Conservation (phyloP, 1,139 yeast species). For the Suhomyces bolitotheri region DNA sequence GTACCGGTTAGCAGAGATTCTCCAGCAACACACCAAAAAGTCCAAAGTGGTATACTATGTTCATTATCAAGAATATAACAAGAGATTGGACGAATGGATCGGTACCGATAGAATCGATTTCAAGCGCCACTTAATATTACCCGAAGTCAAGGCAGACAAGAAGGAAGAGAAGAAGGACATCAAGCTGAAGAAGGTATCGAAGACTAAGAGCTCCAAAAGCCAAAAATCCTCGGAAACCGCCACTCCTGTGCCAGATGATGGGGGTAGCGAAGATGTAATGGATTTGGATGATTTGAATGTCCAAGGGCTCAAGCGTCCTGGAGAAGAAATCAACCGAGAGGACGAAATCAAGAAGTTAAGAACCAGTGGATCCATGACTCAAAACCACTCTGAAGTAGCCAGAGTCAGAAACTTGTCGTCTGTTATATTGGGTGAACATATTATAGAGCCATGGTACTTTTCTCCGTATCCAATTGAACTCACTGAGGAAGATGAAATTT, state of each 20-base stretch:
- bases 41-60: constrained; percentile 84
- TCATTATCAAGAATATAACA: constrained; percentile 91
- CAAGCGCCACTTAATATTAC: constrained; percentile 64
- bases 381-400: constrained; percentile 83
- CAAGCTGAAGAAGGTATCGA: constrained; percentile 18
- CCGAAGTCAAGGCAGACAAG: constrained; percentile 61
- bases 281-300: constrained; percentile 85
- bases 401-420: constrained; percentile 80
- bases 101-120: constrained; percentile 69
- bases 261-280: constrained; percentile 62
- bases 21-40: constrained; percentile 74
- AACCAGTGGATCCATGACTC: constrained; percentile 96
- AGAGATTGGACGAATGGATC: constrained; percentile 91
- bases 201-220: constrained; percentile 13
- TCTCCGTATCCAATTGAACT: constrained; percentile 95
- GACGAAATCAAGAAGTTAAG: constrained; percentile 91
- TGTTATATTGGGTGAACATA: constrained; percentile 83
- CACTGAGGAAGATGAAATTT: constrained; percentile 86
- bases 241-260: constrained; percentile 25
- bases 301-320: constrained; percentile 68
- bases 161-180: constrained; percentile 24
- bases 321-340: constrained; percentile 76
- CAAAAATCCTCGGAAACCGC: constrained; percentile 18
- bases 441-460: constrained; percentile 98
- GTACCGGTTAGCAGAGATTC: constrained; percentile 77